Evolutionary conservation across 176 grass and related monocot genomes (phyloP).

Genomic region (Oryza meyeriana): DNA sequence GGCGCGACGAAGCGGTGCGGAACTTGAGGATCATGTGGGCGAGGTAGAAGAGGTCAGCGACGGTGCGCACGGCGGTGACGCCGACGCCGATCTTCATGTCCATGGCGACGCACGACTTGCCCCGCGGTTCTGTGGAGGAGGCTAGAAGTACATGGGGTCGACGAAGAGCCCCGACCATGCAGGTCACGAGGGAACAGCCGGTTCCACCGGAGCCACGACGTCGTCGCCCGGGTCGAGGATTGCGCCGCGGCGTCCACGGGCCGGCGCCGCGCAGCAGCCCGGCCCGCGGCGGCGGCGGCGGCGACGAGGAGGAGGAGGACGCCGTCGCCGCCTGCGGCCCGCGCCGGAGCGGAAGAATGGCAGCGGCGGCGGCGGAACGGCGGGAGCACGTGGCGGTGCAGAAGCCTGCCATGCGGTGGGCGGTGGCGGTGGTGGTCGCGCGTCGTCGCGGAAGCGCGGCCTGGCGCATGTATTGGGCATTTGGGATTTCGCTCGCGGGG

Average conservation of each 20-base stretch:
- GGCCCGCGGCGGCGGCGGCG: not conserved
- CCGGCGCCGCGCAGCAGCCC: constrained; percentile 1
- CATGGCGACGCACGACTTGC: constrained; percentile 54
- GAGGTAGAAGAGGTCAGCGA: constrained; percentile 88
- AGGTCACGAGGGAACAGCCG: constrained; percentile 76
- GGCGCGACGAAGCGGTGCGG: constrained; percentile 88
- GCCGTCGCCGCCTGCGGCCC: not conserved
- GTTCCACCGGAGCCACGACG: constrained; percentile 71
- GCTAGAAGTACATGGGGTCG: constrained; percentile 95
- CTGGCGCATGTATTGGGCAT: not conserved
- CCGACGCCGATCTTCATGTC: constrained; percentile 50
- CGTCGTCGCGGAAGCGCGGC: not conserved
- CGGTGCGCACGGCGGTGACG: constrained; percentile 61
- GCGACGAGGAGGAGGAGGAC: not conserved
- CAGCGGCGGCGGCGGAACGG: constrained; percentile 60
- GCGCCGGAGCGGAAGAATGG: constrained; percentile 36
- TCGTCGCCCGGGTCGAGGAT: constrained; percentile 95
- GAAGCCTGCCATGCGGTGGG: constrained; percentile 31
- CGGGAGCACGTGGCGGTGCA: constrained; percentile 57
- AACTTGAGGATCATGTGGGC: constrained; percentile 89
- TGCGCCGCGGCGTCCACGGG: constrained; percentile 70
- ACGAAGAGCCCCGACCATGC: constrained; percentile 81
- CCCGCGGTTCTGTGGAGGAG: constrained; percentile 63
- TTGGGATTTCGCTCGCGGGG: not conserved
- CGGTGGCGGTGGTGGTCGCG: not conserved